Conservation (phyloP, 768 basidiomycete genomes). For the Nidularia pulvinata region DNA sequence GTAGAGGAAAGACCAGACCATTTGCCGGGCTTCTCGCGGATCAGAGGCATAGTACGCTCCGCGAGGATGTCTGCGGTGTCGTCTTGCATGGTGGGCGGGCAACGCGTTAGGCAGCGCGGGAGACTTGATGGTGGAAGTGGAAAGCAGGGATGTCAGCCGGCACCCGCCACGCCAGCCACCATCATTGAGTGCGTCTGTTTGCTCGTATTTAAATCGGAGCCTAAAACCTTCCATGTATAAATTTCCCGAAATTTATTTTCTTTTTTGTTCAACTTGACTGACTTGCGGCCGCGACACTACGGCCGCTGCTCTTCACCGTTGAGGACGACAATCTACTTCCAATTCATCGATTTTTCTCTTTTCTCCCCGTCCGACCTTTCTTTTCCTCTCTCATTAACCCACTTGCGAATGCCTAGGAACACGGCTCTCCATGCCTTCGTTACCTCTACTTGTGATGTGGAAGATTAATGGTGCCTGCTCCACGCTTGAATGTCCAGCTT, state of each 20-base stretch:
- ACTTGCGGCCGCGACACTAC: no score
- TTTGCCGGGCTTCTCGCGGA: constrained; percentile 21
- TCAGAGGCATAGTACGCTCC: constrained; percentile 40
- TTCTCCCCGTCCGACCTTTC: constrained; percentile 5
- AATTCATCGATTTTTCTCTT: constrained; percentile 6
- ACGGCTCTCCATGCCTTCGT: constrained; percentile 75
- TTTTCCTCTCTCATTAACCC: constrained; percentile 29
- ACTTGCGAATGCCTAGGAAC: constrained; percentile 79
- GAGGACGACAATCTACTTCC: no score
- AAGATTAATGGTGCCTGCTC: constrained; percentile 61
- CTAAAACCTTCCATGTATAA: constrained; percentile 1
- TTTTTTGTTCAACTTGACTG: neutral
- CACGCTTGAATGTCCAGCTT: constrained; percentile 75
- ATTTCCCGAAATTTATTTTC: neutral
- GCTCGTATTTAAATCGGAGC: constrained; percentile 19
- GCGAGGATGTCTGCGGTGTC: constrained; percentile 77
- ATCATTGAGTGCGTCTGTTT: constrained; percentile 18
- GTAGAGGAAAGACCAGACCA: constrained; percentile 38
- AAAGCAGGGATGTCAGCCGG: constrained; percentile 21
- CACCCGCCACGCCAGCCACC: neutral
- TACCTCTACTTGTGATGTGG: constrained; percentile 76
- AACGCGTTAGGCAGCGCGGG: constrained; percentile 20
- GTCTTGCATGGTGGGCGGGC: constrained; percentile 50
- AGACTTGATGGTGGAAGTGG: constrained; percentile 33
- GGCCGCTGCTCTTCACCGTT: no score